Conservation (phyloP, 108 stramenopile species). For the Aurantiochytrium sp. region DNA sequence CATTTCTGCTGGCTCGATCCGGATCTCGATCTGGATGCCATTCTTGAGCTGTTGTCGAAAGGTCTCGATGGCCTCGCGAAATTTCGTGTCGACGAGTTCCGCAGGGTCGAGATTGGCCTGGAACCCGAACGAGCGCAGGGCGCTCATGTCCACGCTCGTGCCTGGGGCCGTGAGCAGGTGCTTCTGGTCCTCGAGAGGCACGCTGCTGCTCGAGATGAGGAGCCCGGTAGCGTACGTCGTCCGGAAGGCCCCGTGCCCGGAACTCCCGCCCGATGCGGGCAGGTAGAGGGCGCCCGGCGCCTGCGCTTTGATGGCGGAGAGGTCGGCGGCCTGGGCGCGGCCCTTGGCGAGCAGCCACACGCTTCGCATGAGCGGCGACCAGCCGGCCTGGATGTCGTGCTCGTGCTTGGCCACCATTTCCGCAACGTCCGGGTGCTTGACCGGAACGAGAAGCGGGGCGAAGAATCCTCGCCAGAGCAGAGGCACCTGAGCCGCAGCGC, state of each 20-base stretch:
- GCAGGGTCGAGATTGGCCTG: not conserved
- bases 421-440: not conserved
- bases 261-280: too few species aligned
- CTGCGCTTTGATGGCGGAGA: not conserved
- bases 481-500: not conserved
- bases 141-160: not conserved
- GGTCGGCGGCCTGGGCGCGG: not conserved
- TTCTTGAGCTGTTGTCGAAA: not conserved
- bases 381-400: not conserved
- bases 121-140: not conserved
- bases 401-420: not conserved
- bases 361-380: not conserved
- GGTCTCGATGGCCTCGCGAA: not conserved
- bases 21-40: too few species aligned
- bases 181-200: not conserved
- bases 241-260: not conserved
- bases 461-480: not conserved
- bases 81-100: not conserved
- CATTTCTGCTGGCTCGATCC: too few species aligned
- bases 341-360: conserved; percentile 30
- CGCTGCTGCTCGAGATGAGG: not conserved
- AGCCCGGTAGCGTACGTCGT: not conserved
- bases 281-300: too few species aligned
- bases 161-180: not conserved
- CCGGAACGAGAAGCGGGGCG: not conserved